Percentiles rank a stretch among this genome's conserved stretches.
Conservation (phyloP, 176 grass and related monocot species). For the Hyparrhenia diplandra region DNA sequence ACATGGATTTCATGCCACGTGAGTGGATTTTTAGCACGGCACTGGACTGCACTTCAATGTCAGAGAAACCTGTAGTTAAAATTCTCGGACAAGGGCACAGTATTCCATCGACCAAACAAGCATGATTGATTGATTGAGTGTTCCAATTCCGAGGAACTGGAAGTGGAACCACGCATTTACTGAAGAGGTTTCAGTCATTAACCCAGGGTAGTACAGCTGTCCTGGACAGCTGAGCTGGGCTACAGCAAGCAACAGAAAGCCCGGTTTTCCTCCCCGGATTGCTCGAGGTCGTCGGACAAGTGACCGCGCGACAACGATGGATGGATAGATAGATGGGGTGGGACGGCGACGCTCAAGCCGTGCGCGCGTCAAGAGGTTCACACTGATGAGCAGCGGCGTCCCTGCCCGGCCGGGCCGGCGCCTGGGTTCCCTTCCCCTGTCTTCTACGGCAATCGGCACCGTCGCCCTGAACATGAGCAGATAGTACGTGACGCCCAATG, state of each 20-base stretch:
- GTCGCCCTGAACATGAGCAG: too few species aligned
- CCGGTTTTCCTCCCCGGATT: constrained; percentile 30
- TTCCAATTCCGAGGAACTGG: not conserved
- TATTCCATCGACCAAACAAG: not conserved
- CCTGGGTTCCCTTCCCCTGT: not conserved
- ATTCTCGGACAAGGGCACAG: not conserved
- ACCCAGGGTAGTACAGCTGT: not conserved
- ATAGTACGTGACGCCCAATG: too few species aligned
- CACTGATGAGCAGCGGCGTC: not conserved
- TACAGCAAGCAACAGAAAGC: constrained; percentile 21
- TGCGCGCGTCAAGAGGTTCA: not conserved
- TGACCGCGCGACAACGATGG: not conserved
- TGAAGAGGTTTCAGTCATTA: not conserved
- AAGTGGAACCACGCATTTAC: not conserved
- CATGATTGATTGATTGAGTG: too few species aligned
- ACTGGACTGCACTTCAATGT: not conserved
- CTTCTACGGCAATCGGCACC: not conserved
- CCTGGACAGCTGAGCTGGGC: not conserved
- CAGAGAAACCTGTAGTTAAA: not conserved
- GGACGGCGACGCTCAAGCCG: too few species aligned
- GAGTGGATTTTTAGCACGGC: not conserved
- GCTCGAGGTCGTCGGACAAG: not conserved
- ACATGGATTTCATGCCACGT: not conserved
- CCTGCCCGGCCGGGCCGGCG: not conserved
- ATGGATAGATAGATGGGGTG: not conserved